Evolutionary conservation across 139 green algal genomes (phyloP).

Genomic region (Coelastrella sp.): DNA sequence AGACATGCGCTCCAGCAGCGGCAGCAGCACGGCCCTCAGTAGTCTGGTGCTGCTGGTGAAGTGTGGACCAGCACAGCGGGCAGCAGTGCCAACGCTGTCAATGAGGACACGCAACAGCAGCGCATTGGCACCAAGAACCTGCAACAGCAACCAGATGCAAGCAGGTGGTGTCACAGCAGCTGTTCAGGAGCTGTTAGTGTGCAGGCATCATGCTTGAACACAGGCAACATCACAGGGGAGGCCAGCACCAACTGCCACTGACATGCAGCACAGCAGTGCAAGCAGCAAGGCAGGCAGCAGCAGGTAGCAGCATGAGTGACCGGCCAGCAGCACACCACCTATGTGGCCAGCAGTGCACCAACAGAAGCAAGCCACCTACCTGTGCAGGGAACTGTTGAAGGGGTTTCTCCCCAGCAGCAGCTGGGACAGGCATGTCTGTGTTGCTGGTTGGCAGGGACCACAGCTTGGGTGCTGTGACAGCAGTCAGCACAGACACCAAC

Average conservation of each 20-base stretch:
- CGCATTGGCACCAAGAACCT: slow-evolving; percentile 74
- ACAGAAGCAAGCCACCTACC: not conserved
- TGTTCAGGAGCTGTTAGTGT: not conserved
- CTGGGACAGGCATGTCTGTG: not conserved
- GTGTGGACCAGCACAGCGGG: slow-evolving; percentile 54
- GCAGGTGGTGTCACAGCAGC: not conserved
- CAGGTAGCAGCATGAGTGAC: too few relatives aligned
- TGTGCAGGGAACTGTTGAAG: slow-evolving; percentile 7
- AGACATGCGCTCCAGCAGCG: slow-evolving; percentile 80
- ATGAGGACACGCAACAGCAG: slow-evolving; percentile 67
- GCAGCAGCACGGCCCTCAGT: slow-evolving; percentile 72
- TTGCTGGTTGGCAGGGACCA: slow-evolving; percentile 59
- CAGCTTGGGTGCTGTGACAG: slow-evolving; percentile 42
- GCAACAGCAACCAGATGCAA: not conserved
- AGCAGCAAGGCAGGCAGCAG: not conserved
- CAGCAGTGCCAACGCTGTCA: slow-evolving; percentile 66
- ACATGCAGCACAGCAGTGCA: not conserved
- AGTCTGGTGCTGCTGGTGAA: slow-evolving; percentile 63
- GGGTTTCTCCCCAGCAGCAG: not conserved
- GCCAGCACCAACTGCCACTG: too few relatives aligned
- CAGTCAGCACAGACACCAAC: not conserved
- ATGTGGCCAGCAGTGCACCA: too few relatives aligned
- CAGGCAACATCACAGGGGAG: too few relatives aligned
- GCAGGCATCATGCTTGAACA: too few relatives aligned
- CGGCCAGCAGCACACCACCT: too few relatives aligned